A percentile compares a stretch with the other conserved stretches of the same genome.
phyloP scores from a whole-genome alignment of 495 filamentous ascomycete genomes.

The Neurospora sp. region DNA sequence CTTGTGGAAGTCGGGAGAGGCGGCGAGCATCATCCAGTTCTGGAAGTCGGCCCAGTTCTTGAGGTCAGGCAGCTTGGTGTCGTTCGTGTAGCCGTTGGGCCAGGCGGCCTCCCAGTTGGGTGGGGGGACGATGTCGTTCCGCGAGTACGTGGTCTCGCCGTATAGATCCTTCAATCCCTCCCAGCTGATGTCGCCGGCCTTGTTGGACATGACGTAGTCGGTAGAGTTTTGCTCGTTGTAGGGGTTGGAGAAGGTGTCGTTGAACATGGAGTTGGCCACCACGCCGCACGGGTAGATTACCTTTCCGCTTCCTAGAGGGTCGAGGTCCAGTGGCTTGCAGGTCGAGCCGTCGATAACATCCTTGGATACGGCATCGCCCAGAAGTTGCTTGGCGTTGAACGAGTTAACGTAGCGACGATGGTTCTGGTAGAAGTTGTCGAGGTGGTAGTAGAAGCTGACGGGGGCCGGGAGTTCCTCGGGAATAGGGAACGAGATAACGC shows the following conservation, averaged over 20 bases:
- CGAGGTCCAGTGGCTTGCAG: conserved; percentile 64
- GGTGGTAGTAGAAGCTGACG: conserved; percentile 83
- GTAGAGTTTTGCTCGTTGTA: conserved; percentile 29
- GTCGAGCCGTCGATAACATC: conserved; percentile 50
- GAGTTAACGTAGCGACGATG: conserved; percentile 93
- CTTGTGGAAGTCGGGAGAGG: conserved; percentile 93
- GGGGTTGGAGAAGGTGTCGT: conserved; percentile 73
- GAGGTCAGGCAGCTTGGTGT: conserved; percentile 55
- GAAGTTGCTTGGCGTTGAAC: conserved; percentile 70
- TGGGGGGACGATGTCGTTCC: conserved; percentile 57
- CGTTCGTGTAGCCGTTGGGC: conserved; percentile 51
- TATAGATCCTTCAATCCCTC: conserved; percentile 70
- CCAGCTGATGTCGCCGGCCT: conserved; percentile 70
- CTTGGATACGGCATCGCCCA: conserved; percentile 55
- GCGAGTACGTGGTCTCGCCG: conserved; percentile 51
- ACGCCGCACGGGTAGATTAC: conserved; percentile 92
- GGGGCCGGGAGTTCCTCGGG: conserved; percentile 69
- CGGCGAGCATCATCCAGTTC: conserved; percentile 98
- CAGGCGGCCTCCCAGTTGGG: conserved; percentile 72
- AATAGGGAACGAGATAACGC: conserved; percentile 65
- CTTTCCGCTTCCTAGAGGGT: conserved; percentile 38
- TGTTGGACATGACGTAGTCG: conserved; percentile 60
- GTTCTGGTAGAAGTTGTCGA: conserved; percentile 99
- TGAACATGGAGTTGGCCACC: conserved; percentile 95
- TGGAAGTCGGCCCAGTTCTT: conserved; percentile 73